These are phyloP conservation scores for Ustilago bromivora DNA, from an alignment of 1,284 basidiomycete genomes.

Conservation along the genomic window DNA sequence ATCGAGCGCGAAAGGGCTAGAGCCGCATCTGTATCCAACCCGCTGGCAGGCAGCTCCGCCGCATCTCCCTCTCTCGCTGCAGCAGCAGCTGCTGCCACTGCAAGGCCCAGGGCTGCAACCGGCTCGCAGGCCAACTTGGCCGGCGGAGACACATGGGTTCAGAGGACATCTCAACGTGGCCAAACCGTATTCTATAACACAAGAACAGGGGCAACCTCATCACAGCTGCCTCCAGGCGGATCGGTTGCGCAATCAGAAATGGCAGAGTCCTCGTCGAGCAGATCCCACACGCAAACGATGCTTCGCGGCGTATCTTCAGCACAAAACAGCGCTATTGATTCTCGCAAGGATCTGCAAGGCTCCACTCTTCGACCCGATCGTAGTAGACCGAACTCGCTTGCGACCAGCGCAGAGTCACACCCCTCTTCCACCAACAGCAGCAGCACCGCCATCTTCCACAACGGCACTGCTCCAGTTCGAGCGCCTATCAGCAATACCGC, in stretches of 20 bases:
- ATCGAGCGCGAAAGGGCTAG: slow-evolving; percentile 34
- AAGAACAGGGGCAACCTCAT: slow-evolving; percentile 85
- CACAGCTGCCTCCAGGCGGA: slow-evolving; percentile 77
- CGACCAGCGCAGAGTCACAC: slow-evolving; percentile 28
- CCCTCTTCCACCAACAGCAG: slow-evolving; percentile 38
- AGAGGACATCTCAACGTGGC: slow-evolving; percentile 70
- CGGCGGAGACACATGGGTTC: slow-evolving; percentile 71
- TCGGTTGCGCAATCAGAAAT: slow-evolving; percentile 4
- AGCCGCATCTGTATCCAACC: slow-evolving; percentile 37
- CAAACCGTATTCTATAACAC: slow-evolving; percentile 95
- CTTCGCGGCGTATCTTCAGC: slow-evolving; percentile 23
- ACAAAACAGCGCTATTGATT: slow-evolving; percentile 30
- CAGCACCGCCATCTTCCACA: slow-evolving; percentile 46
- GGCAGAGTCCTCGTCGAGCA: slow-evolving; percentile 12
- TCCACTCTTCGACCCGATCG: slow-evolving; percentile 78
- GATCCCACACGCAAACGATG: slow-evolving; percentile 23
- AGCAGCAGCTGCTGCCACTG: slow-evolving; percentile 18
- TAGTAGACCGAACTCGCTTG: slow-evolving; percentile 22
- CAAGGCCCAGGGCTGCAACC: slow-evolving; percentile 51
- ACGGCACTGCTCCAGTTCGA: slow-evolving; percentile 32
- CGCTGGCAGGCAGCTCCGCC: slow-evolving; percentile 9
- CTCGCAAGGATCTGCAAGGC: slow-evolving; percentile 27
- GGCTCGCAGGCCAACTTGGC: slow-evolving; percentile 22
- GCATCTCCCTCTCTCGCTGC: slow-evolving; percentile 23
- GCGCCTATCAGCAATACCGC: slow-evolving; percentile 38